These are phyloP conservation scores for Stagonosporopsis rhizophila DNA, from an alignment of 2,329 filamentous ascomycete species.

Conservation along the genomic window DNA sequence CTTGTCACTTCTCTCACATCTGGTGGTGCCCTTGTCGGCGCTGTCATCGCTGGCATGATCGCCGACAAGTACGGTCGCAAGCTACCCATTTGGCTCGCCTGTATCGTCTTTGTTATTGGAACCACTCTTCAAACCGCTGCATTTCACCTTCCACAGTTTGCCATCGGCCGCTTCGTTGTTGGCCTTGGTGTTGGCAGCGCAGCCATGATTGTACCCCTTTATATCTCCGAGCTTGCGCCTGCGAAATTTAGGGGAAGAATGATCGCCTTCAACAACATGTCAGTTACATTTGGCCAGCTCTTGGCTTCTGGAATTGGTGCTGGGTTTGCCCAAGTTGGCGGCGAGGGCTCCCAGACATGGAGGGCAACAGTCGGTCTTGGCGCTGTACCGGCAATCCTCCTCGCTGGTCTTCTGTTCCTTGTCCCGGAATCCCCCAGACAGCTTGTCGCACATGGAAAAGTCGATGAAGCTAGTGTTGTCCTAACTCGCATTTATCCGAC, in stretches of 20 bases:
- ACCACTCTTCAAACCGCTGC: slow-evolving; percentile 40
- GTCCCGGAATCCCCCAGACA: slow-evolving; percentile 50
- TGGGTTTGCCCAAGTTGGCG: slow-evolving; percentile 46
- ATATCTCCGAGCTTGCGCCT: slow-evolving; percentile 40
- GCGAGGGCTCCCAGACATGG: slow-evolving; percentile 40
- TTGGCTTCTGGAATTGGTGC: slow-evolving; percentile 44
- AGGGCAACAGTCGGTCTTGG: slow-evolving; percentile 49
- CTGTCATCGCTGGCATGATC: slow-evolving; percentile 47
- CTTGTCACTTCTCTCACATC: slow-evolving; percentile 50
- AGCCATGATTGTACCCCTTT: slow-evolving; percentile 42
- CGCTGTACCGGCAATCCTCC: slow-evolving; percentile 45
- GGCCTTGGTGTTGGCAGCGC: slow-evolving; percentile 42
- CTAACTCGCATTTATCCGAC: slow-evolving; percentile 45
- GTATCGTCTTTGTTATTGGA: slow-evolving; percentile 39
- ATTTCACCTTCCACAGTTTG: slow-evolving; percentile 36
- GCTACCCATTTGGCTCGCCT: slow-evolving; percentile 38
- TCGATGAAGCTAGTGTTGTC: slow-evolving; percentile 41
- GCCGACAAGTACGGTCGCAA: slow-evolving; percentile 46
- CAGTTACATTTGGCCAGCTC: slow-evolving; percentile 41
- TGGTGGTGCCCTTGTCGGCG: slow-evolving; percentile 48
- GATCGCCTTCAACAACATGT: slow-evolving; percentile 40
- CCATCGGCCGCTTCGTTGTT: slow-evolving; percentile 40
- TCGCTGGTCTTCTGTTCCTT: slow-evolving; percentile 43
- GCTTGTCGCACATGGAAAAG: slow-evolving; percentile 45
- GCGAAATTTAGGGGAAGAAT: slow-evolving; percentile 46